Percentiles rank a stretch among this genome's conserved stretches.
Evolutionary conservation across 129 eudicot genomes (phyloP).

Genomic region (Lonicera japonica): DNA sequence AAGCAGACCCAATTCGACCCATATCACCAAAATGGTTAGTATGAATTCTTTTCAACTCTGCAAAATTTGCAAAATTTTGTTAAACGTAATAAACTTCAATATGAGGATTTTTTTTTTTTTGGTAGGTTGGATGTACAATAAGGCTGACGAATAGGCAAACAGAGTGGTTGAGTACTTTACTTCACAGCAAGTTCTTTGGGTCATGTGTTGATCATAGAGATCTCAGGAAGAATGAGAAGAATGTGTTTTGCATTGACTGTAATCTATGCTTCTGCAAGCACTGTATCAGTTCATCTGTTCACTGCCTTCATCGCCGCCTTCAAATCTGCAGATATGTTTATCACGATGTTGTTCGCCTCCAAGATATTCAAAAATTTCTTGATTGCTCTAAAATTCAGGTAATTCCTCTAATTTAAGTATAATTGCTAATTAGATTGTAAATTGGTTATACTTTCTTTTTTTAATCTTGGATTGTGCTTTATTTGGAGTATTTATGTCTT

Average conservation of each 20-base stretch:
- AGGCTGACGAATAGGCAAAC: constrained; percentile 13
- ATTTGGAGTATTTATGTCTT: neutral
- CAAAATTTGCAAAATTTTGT: neutral
- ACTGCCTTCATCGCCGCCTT: constrained; percentile 38
- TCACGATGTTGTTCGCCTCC: constrained; percentile 73
- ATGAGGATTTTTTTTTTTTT: neutral
- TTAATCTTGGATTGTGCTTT: neutral
- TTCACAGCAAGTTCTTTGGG: constrained; percentile 45
- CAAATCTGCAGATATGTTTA: constrained; percentile 73
- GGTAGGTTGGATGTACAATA: constrained; percentile 25
- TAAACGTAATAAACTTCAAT: neutral
- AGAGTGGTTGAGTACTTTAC: constrained; percentile 46
- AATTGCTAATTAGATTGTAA: neutral
- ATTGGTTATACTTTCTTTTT: neutral
- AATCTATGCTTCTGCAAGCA: constrained; percentile 51
- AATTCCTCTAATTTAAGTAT: constrained; percentile 3
- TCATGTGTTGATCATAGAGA: constrained; percentile 41
- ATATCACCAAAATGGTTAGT: constrained; percentile 6
- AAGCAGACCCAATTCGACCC: neutral
- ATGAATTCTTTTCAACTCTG: neutral
- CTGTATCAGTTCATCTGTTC: constrained; percentile 34
- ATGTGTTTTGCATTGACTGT: constrained; percentile 65
- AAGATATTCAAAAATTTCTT: constrained; percentile 51
- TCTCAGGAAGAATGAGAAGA: constrained; percentile 55
- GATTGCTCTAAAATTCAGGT: constrained; percentile 72